Evolutionary conservation across 495 filamentous ascomycete species (phyloP), one percentile per base, ranked within the genome.

Genomic region (Penicillium canescens): DNA sequence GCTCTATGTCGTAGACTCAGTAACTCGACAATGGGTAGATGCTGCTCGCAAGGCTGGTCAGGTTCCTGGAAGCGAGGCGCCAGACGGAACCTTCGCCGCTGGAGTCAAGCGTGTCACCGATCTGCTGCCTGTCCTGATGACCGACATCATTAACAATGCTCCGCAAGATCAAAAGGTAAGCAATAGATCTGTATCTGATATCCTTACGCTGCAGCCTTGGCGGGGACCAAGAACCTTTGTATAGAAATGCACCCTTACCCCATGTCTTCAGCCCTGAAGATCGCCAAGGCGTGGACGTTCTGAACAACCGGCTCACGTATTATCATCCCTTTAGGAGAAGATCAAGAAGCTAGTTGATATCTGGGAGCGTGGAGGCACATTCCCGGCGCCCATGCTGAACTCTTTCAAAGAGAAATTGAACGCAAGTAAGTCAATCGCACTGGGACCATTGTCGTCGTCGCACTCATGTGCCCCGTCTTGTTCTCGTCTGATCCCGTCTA

Each of bases 1-100:
- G 66, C 86, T 98, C 78, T 98, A 98, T 86, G 92, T 98, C 78
- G 90, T 98, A 95, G 95, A 98, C 82, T 96, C 92, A 82, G 92
- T 98, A 86, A 92, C 91, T 70, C 89, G 94, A 74, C 91, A 92
- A 76, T 98, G 95, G 92, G 84, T 96, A 83, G 92, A 98, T 71
- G 87, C 89, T 70, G 95, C 94, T 57, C 92, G 90, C 72, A 84
- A 85, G 59, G 81, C 86, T 55, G 90, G 90, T 55, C 91, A 98
- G 70, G 78, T 86, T 51, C 79, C 91, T 65, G 89, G 86, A 67
- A 82, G 79, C 61, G 77, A 82, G 64, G 89, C 91, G 51, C 81
- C 83, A 54, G 90, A 96, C 76, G 94, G 94, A 57, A 97, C 93
- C 42, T 96, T 85, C 77, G 91, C 91, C 69, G 92, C 92, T 55